Evolutionary conservation across 192 early-diverging fungal genomes (phyloP).

Genomic region (Coemansia asiatica): DNA sequence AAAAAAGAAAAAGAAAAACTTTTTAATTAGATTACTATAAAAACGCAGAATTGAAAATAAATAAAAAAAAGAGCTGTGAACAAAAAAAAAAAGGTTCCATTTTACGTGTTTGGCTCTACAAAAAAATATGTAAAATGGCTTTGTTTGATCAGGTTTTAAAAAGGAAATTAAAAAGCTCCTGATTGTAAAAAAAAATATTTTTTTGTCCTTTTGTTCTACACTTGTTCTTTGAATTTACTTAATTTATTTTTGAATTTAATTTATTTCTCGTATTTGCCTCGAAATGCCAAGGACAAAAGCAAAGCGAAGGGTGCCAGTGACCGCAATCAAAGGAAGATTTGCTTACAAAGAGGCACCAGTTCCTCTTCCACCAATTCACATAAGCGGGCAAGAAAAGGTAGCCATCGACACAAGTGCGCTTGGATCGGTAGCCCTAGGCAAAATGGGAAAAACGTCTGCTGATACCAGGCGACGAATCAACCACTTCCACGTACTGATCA

Average conservation of each 20-base stretch:
- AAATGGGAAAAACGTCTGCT: slow-evolving; percentile 60
- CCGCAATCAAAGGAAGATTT: slow-evolving; percentile 8
- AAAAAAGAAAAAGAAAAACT: neutral
- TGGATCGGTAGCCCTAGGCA: slow-evolving; percentile 14
- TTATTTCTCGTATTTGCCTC: too few species aligned
- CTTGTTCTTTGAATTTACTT: neutral
- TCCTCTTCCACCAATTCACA: slow-evolving; percentile 38
- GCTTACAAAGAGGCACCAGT: neutral
- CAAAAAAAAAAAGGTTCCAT: too few species aligned
- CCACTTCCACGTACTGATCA: slow-evolving; percentile 78
- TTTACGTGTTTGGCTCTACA: too few species aligned
- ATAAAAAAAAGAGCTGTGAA: too few species aligned
- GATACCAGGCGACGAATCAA: slow-evolving; percentile 72
- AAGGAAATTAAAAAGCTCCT: too few species aligned
- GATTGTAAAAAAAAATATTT: too few species aligned
- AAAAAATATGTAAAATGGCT: too few species aligned
- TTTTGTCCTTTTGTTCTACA: neutral
- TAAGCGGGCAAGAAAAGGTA: slow-evolving; percentile 28
- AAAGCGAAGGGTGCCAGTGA: slow-evolving; percentile 32
- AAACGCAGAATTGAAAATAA: too few species aligned
- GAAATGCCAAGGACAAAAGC: slow-evolving; percentile 30
- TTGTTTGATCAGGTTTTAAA: too few species aligned
- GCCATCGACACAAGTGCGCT: slow-evolving; percentile 11
- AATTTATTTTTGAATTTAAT: too few species aligned
- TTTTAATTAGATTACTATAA: too few species aligned